phyloP scores from a whole-genome alignment of 2,329 filamentous ascomycete species.

The Cyphellophora europaea region DNA sequence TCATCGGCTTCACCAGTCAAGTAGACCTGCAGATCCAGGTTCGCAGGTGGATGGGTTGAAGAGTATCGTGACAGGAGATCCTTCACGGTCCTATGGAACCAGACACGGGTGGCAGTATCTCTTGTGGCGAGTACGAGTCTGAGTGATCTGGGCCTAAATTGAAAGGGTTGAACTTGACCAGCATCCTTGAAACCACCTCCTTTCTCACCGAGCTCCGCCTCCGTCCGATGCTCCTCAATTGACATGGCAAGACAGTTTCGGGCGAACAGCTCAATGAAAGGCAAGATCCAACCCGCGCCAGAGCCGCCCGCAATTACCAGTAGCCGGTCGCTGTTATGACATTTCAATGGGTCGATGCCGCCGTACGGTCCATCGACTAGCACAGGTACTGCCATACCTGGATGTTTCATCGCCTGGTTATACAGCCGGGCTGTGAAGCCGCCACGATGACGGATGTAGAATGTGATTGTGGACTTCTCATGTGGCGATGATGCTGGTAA shows the following conservation, averaged over 20 bases:
- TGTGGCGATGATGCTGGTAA: constrained; percentile 23
- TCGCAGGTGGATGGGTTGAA: constrained; percentile 8
- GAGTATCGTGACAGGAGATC: constrained; percentile 20
- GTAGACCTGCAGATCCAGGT: constrained; percentile 19
- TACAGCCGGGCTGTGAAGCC: constrained; percentile 43
- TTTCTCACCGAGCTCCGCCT: constrained; percentile 6
- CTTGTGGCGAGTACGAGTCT: constrained; percentile 28
- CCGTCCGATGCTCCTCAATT: constrained; percentile 2
- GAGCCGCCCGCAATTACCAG: constrained; percentile 48
- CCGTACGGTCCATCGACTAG: constrained; percentile 53
- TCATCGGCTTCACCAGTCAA: constrained; percentile 19
- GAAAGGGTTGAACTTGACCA: too few relatives aligned
- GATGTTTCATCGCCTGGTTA: constrained; percentile 26
- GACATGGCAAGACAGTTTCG: constrained; percentile 3
- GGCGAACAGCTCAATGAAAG: constrained; percentile 31
- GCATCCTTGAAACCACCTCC: too few relatives aligned
- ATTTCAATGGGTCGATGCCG: constrained; percentile 32
- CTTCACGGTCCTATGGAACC: constrained; percentile 25
- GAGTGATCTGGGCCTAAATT: constrained; percentile 15
- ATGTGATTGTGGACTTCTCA: constrained; percentile 29
- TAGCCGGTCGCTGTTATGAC: constrained; percentile 30
- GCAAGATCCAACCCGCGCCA: constrained; percentile 44
- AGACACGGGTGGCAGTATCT: constrained; percentile 24
- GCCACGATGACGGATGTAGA: constrained; percentile 42
- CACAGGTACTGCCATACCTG: constrained; percentile 33